Evolutionary conservation across 192 early-diverging fungal genomes (phyloP), one percentile per base, ranked within the genome.

Genomic region (Entomortierella beljakovae): DNA sequence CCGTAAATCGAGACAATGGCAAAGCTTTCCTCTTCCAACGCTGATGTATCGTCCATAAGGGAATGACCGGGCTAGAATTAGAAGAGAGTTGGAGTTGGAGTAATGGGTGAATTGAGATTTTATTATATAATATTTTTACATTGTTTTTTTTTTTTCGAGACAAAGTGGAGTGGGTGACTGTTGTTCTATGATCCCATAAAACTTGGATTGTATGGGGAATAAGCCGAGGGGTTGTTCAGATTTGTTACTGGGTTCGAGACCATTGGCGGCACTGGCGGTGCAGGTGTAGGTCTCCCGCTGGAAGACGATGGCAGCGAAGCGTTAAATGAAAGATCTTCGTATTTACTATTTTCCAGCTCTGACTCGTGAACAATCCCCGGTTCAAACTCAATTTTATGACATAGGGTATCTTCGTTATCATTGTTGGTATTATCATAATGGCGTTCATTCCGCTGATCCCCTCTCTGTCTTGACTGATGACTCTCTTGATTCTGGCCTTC

Each of bases 1-100:
- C 80, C 80, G 63, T 75, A 82, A 57, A 82, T 82, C 29, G 80
- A 75, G 46, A 75, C 68, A 34, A 82, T 69, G 48, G 80, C 80
- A 60, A 82, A 72, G 34, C 68, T 46, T 82, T 82, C 80, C 62
- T 82, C 80, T 33, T 74, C 58, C 53, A 73, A 48, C n/a, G 66
- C 61, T 22, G 80, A 66, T 61, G 50, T 35, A 26, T 57, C 34
- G 46, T 76, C 73, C 70, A 71, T 71, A 50, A 31, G 43, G 59
- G 28, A 49, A 31, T 37, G 25, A 9, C 15, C 23, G n/a, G n/a
- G n/a, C n/a, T n/a, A n/a, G n/a, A 53, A 53, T 53, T 43, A 43
- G 10, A 43, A 43, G 18, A 43, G 42, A 9, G 18, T 9, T 13
- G 42, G 42, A 43, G 9, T 9, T 43, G 9, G 56, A 58, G 10